Base-by-base conservation (phyloP, 2,329 filamentous ascomycete species). In the Pseudocercospora cruenta region DNA sequence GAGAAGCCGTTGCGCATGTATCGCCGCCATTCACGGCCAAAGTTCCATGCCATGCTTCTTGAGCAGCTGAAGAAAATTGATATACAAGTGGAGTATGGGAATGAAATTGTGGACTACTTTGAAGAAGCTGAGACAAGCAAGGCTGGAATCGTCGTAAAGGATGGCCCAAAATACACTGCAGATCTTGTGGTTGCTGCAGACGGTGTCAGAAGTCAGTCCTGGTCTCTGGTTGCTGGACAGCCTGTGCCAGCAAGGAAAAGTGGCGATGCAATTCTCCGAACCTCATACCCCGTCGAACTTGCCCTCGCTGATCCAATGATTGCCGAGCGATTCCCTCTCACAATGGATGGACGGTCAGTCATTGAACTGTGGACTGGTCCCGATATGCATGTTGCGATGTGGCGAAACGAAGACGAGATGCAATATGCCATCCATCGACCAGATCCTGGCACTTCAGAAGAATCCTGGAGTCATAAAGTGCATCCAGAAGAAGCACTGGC, bases 1-100 rank as follows among this genome's bases (percentile, higher is more conserved):
- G 21, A 19, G 10, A 19, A 12, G 10, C 47, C 47, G 10, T 19
- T 21, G 22, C 47, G 47, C n/a, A 51, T 51, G 47, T 51, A 51
- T 24, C 33, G 61, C 5, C 33, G 61, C 5, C 62, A 65, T 28
- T 64, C 59, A 19, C 31, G 67, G 31, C 67, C 67, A n/a, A 58
- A 53, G 54, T 63, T 69, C 28, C 59, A 67, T 24, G 55, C 14
- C 5, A 86, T 86, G 83, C 83, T 85, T 60, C 78, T 84, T n/a
- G 77, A 75, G 63, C 81, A 84, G 58, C 79, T 85, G 19, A 76
- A 82, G 67, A 78, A 77, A 61, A 73, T 81, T 4, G 80, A 79
- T n/a, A 75, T 82, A 8, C 72, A 75, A 7, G 75, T 82, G 22
- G 76, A 81, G 60, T 82, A 79, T 73, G 78, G 79, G 36, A 72